Conservation (phyloP, 208 protist species). For the Leishmania martiniquensis region DNA sequence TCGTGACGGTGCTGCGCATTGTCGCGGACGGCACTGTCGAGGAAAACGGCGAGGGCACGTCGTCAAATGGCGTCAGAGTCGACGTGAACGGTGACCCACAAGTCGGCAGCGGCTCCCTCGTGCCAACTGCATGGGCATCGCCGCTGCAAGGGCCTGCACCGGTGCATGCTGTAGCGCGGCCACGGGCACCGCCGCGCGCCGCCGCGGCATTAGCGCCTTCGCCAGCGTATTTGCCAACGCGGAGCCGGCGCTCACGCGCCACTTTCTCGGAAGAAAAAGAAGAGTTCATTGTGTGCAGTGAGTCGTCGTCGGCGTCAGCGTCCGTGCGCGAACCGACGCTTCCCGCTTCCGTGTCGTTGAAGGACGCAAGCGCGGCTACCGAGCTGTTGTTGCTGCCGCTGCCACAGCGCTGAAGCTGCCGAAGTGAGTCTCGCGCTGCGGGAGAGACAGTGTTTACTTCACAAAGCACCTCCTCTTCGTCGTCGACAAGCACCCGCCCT, state of each 20-base stretch:
- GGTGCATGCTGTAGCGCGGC: neutral
- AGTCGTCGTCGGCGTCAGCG: constrained; percentile 8
- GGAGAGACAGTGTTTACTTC: constrained; percentile 26
- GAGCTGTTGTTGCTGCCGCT: neutral
- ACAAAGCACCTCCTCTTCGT: constrained; percentile 35
- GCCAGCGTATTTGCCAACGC: neutral
- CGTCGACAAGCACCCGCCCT: constrained; percentile 34
- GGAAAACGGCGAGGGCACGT: neutral
- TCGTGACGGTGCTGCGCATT: neutral
- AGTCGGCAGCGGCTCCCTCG: constrained; percentile 13
- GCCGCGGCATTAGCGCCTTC: neutral
- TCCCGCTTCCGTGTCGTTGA: constrained; percentile 2
- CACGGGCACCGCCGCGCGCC: neutral
- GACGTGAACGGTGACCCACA: constrained; percentile 4
- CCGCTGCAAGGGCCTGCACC: neutral
- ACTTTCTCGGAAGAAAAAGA: constrained; percentile 11
- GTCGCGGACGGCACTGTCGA: constrained; percentile 2
- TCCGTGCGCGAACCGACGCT: neutral
- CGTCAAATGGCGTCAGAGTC: constrained; percentile 1
- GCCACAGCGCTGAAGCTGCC: neutral
- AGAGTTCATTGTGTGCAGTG: constrained; percentile 33
- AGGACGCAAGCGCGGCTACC: neutral
- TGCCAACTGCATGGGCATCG: neutral
- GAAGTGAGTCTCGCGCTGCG: neutral
- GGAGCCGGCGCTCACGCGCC: neutral